Evolutionary conservation across 805 yeast genomes (phyloP), one percentile per base, ranked within the genome.

Genomic region (Hemisphaericaspora nanyangensis): DNA sequence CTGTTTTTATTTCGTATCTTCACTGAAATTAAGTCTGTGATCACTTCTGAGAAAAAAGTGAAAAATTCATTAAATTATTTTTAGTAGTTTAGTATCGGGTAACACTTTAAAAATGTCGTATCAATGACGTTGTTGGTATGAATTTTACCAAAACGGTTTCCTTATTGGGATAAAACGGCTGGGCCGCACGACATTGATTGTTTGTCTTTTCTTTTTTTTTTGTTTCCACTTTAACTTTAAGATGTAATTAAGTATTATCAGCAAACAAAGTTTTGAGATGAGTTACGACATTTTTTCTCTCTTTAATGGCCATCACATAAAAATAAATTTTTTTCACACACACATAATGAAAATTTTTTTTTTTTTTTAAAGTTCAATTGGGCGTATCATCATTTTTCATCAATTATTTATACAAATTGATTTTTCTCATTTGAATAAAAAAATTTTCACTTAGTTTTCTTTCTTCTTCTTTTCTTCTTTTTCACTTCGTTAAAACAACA

Each of bases 401-500:
- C 8, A n/a, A 8, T 11, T 22, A 25, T 26, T 5, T 22, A 17
- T 31, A 16, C 28, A 28, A 26, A 29, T 30, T 16, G 8, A 17
- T n/a, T 28, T 19, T 31, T 17, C 30, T 17, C 29, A 31, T 29
- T 15, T 15, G 34, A 40, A 24, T 28, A n/a, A n/a, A n/a, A n/a
- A n/a, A n/a, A 37, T 27, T 32, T 38, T 33, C 33, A 17, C 13
- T 16, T 6, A 24, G 26, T 26, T 17, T 19, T 31, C 34, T 38
- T 38, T 44, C n/a, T 47, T 35, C 35, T 45, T 35, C 37, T 40
- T 44, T 34, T 49, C 39, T 34, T 43, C 40, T 48, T 40, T 46
- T 52, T 49, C 49, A 45, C 48, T 43, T 40, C 26, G 35, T 35
- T 50, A 33, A 22, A 52, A 50, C 55, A 52, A 35, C 31, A 34